Evolutionary conservation across 2,329 filamentous ascomycete genomes (phyloP).

Genomic region (Penicillium sp.): DNA sequence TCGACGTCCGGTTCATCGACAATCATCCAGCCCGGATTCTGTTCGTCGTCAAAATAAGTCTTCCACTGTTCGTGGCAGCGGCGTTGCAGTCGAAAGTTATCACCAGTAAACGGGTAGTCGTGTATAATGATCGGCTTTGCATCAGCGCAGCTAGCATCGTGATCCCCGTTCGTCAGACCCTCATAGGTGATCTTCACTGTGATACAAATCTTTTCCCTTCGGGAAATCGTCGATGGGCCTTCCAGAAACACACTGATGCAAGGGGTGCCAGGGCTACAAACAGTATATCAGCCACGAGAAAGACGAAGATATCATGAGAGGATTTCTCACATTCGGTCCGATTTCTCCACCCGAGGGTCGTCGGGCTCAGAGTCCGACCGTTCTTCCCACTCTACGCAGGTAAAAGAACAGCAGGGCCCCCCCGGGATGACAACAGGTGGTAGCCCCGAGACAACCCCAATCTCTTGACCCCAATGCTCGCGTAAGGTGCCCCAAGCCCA

Average conservation of each 20-base stretch:
- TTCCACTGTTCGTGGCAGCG: neutral
- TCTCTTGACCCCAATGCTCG: neutral
- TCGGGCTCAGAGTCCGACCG: neutral
- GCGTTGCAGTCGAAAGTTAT: neutral
- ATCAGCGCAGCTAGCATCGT: neutral
- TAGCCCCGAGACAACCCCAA: neutral
- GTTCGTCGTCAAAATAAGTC: neutral
- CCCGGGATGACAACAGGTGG: neutral
- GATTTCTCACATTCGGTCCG: neutral
- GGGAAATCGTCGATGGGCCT: neutral
- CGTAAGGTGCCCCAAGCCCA: constrained; percentile 12
- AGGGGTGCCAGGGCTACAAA: neutral
- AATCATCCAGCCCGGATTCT: neutral
- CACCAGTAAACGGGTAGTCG: neutral
- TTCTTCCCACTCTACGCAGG: neutral
- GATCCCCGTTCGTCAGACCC: neutral
- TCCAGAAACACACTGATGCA: neutral
- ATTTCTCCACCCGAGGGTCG: neutral
- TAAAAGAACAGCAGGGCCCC: neutral
- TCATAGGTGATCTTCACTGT: neutral
- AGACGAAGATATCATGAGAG: neutral
- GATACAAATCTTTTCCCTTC: neutral
- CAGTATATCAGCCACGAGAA: neutral
- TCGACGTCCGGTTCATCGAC: neutral
- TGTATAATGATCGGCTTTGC: neutral